Evolutionary conservation across 164 flowering plant species (phyloP), one percentile per base, ranked within the genome.

Genomic region (Nymphaea thermarum): DNA sequence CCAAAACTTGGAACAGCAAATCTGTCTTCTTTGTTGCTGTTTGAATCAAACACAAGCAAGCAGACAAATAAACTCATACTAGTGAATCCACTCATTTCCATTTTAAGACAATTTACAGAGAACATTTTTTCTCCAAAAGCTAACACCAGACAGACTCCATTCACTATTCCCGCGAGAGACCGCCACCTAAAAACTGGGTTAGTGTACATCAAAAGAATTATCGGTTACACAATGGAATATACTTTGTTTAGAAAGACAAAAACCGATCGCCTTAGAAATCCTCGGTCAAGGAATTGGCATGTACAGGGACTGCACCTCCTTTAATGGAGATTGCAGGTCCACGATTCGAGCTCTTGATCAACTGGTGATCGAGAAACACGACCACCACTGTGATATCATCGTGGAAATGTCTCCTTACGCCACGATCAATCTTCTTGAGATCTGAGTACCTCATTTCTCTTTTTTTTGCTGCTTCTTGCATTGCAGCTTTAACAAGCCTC

Each of bases 381-480:
- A 88, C 87, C 60, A 86, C 78, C 43, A 87, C 94, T 18, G 88
- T 80, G 71, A 88, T 88, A 66, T 90, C 92, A 63, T 88, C 96
- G 64, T 90, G 94, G 70, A 90, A 88, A 70, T 90, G 90, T 14
- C 96, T 86, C 3, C 94, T 78, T 8, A 88, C 89, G 77, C 80
- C 80, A 81, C 77, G 84, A 73, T 86, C 93, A 59, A 88, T 86
- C 69, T 73, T 86, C 17, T 69, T 71, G 6, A 90, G 89, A 71
- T 88, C 96, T 5, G 85, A 76, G 63, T 84, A 90, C 60, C 89
- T 73, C 87, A 87, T 82, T 74, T 90, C 93, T 71, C 94, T 62
- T 75, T 90, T 88, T 68, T 77, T 85, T 41, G 92, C 94, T 41
- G 96, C 96, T 76, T 86, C 90, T 12, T 82, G 87, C 2, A 90